These are phyloP conservation scores for Meyerozyma carpophila DNA, from an alignment of 1,139 yeast genomes.

Conservation along the genomic window DNA sequence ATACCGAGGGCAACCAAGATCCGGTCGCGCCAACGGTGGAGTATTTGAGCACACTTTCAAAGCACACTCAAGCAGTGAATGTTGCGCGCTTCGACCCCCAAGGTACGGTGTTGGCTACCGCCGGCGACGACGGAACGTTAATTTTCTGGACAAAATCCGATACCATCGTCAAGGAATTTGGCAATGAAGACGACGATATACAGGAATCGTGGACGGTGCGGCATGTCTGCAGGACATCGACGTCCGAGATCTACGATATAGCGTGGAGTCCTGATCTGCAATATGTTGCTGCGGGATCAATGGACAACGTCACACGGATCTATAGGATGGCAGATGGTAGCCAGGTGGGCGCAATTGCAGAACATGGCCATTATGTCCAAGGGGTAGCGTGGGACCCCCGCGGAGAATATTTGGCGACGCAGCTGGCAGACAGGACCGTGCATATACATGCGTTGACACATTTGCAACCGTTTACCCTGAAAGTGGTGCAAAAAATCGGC, in stretches of 20 bases:
- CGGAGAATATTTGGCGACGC: constrained; percentile 73
- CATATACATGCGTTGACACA: constrained; percentile 29
- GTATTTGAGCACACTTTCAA: constrained; percentile 69
- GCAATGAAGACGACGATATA: constrained; percentile 40
- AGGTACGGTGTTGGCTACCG: constrained; percentile 72
- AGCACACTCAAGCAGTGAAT: constrained; percentile 94
- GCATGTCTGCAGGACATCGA: constrained; percentile 51
- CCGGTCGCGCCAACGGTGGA: constrained; percentile 32
- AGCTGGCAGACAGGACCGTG: constrained; percentile 83
- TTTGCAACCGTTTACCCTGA: constrained; percentile 1
- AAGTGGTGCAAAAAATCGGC: constrained; percentile 24
- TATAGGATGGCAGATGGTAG: constrained; percentile 56
- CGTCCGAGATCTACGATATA: constrained; percentile 81
- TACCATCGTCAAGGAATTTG: constrained; percentile 50
- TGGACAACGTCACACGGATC: constrained; percentile 79
- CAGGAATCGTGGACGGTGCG: constrained; percentile 69
- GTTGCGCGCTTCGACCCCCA: constrained; percentile 73
- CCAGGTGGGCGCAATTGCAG: constrained; percentile 57
- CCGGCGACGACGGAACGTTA: constrained; percentile 91
- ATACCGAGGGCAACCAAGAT: constrained; percentile 6
- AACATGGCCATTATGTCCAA: constrained; percentile 86
- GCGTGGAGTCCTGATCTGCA: constrained; percentile 86
- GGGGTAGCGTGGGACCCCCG: constrained; percentile 96
- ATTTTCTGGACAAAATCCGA: constrained; percentile 71
- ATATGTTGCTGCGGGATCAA: constrained; percentile 79